Evolutionary conservation across 495 filamentous ascomycete species (phyloP), one percentile per base, ranked within the genome.

Genomic region (Aspergillus coremiiformis): DNA sequence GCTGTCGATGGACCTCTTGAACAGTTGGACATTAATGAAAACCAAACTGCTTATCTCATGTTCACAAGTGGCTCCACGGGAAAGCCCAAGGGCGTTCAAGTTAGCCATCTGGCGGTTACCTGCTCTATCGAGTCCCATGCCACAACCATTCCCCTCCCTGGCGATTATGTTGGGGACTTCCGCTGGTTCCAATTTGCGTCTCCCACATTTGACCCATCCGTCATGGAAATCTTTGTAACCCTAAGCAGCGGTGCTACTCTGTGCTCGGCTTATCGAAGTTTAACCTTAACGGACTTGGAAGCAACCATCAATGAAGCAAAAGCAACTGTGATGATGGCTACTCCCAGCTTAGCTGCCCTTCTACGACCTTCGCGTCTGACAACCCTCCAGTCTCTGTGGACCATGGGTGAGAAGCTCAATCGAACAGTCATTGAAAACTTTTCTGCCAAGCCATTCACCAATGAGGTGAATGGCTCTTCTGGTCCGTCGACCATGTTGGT

Each of bases 61-160:
- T 95, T 91, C 59, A 95, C 90, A 1, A 89, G 84, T 23, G 90
- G 90, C 14, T 89, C 87, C 5, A 94, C 88, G 0, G 90, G 90
- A 6, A 78, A 78, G 7, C 90, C 90, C 0, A 95, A 95, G 64
- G 90, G 89, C 2, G 90, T 94, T 1, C 72, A 73, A 4, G 69
- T 93, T 22, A 84, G 84, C 29, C 90, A 95, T 69, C 61, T 71
- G 1, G 84, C 90, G 6, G 86, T 70, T 21, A 79, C 84, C 0
- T 87, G 89, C 55, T 81, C 78, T 51, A 66, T 94, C 7, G 73
- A 87, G 19, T 84, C 86, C 1, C 88, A 93, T 57, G 51, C 54
- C n/a, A 55, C 58, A 0, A 29, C 58, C 5, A 59, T 64, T 21
- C 54, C 61, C 0, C 56, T 61, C 10, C 58, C 58, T 12, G 79